A percentile compares a stretch with the other conserved stretches of the same genome.
phyloP scores from a whole-genome alignment of 2,329 filamentous ascomycete genomes.

The Graphilbum fragrans region DNA sequence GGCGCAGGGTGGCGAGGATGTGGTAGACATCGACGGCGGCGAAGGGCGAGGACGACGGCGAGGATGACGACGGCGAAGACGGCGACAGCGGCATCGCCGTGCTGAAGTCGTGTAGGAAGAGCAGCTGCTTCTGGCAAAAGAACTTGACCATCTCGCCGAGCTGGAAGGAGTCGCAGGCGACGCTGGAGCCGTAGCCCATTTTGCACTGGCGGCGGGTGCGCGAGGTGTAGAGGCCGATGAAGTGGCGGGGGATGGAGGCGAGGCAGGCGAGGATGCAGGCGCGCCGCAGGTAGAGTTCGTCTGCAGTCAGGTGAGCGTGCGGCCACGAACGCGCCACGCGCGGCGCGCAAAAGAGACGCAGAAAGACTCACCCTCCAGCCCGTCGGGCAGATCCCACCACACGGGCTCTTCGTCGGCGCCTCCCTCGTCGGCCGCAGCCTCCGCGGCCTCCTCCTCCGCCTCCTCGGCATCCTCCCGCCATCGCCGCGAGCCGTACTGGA shows the following conservation, averaged over 20 bases:
- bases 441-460: neutral
- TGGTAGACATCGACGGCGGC: slow-evolving; percentile 42
- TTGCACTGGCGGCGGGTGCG: slow-evolving; percentile 54
- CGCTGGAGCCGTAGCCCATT: slow-evolving; percentile 60
- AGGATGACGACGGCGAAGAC: neutral
- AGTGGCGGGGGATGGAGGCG: slow-evolving; percentile 57
- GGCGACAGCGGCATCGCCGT: slow-evolving; percentile 18
- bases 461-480: slow-evolving; percentile 28
- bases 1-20: slow-evolving; percentile 47
- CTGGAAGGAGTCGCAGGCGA: slow-evolving; percentile 66
- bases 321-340: too few relatives aligned
- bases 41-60: neutral
- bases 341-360: too few relatives aligned
- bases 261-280: slow-evolving; percentile 56
- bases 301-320: neutral
- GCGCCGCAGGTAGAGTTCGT: slow-evolving; percentile 52
- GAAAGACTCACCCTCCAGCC: slow-evolving; percentile 49
- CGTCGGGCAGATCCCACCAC: slow-evolving; percentile 64
- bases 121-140: slow-evolving; percentile 46
- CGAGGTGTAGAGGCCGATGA: slow-evolving; percentile 54
- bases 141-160: slow-evolving; percentile 68
- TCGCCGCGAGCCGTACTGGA: slow-evolving; percentile 50
- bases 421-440: slow-evolving; percentile 18
- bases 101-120: slow-evolving; percentile 47
- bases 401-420: slow-evolving; percentile 25